A percentile compares a stretch with the other conserved stretches of the same genome.
Evolutionary conservation across 1,284 basidiomycete genomes (phyloP).

Genomic region (Marasmius oreades): DNA sequence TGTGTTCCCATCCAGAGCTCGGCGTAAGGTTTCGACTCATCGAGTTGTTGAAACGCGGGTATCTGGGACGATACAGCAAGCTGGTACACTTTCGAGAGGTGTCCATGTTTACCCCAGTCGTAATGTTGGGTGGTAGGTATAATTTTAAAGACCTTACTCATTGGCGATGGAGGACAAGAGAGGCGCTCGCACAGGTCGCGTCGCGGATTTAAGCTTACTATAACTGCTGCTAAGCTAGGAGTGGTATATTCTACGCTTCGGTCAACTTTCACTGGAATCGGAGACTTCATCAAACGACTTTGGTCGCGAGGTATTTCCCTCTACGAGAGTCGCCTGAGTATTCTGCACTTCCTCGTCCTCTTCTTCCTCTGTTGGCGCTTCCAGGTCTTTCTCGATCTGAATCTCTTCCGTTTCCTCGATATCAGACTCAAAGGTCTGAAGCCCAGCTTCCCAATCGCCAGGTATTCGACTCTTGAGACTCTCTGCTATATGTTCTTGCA

Average conservation of each 20-base stretch:
- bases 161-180: background rate
- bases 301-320: background rate
- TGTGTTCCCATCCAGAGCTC: slow-evolving; percentile 99
- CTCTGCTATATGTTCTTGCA: slow-evolving; percentile 58
- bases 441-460: slow-evolving; percentile 5
- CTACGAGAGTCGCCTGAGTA: slow-evolving; percentile 6
- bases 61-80: slow-evolving; percentile 31
- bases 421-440: background rate
- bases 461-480: slow-evolving; percentile 38
- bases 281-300: too few species aligned
- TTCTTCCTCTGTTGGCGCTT: slow-evolving; percentile 11
- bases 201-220: background rate
- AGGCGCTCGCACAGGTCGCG: background rate
- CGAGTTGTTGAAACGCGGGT: slow-evolving; percentile 38
- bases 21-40: slow-evolving; percentile 49
- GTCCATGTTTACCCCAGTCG: slow-evolving; percentile 71
- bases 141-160: slow-evolving; percentile 59
- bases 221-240: too few species aligned
- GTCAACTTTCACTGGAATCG: too few species aligned
- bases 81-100: slow-evolving; percentile 59
- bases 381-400: slow-evolving; percentile 11
- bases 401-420: slow-evolving; percentile 9
- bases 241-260: too few species aligned
- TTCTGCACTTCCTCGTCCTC: background rate
- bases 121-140: slow-evolving; percentile 68